phyloP scores from a whole-genome alignment of 768 basidiomycete genomes.

The Porpolomopsis calyptriformis region DNA sequence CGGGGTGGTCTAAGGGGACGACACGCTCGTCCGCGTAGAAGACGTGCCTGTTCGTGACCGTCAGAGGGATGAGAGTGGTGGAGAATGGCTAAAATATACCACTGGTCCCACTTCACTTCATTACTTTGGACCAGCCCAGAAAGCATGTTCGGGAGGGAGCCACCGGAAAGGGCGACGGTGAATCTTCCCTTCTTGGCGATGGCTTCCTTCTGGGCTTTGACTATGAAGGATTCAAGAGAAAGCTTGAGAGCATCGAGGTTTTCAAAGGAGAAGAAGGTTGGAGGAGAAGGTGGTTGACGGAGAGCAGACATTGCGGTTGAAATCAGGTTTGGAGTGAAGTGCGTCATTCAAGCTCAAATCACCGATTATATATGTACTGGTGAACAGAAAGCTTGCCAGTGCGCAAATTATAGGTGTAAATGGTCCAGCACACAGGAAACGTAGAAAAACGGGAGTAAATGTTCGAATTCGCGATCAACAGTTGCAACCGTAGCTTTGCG shows the following conservation, averaged over 20 bases:
- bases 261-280: constrained; percentile 66
- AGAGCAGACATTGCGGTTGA: constrained; percentile 16
- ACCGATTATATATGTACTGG: constrained; percentile 4
- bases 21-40: constrained; percentile 96
- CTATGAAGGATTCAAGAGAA: constrained; percentile 70
- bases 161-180: constrained; percentile 89
- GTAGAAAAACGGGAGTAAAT: background rate
- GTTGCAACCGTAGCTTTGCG: constrained; percentile 86
- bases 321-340: background rate
- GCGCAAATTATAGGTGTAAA: background rate
- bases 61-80: background rate
- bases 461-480: constrained; percentile 37
- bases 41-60: constrained; percentile 61
- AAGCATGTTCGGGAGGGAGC: constrained; percentile 79
- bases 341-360: constrained; percentile 4
- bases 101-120: constrained; percentile 85
- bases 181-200: constrained; percentile 84
- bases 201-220: constrained; percentile 82
- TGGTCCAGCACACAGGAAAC: background rate
- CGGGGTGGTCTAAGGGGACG: constrained; percentile 85
- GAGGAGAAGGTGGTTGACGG: constrained; percentile 50
- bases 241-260: constrained; percentile 42
- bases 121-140: constrained; percentile 52
- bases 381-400: background rate
- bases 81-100: constrained; percentile 39